These are phyloP conservation scores for Hypomontagnella monticulosa DNA, from an alignment of 495 filamentous ascomycete genomes.

Conservation along the genomic window DNA sequence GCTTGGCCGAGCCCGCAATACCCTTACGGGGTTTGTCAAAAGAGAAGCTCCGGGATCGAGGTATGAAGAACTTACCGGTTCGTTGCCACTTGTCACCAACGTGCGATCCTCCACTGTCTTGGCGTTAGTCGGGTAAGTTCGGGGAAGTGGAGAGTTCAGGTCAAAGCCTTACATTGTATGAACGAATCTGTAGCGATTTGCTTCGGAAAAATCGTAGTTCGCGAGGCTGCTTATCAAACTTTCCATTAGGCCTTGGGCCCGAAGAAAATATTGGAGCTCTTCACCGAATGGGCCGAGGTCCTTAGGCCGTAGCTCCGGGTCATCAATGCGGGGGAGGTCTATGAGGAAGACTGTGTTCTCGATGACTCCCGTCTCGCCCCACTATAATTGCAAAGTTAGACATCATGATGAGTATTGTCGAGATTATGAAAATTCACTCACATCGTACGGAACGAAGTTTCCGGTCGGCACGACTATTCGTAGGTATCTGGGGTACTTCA, in stretches of 20 bases:
- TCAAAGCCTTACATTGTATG: conserved; percentile 69
- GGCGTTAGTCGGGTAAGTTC: conserved; percentile 11
- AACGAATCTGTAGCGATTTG: conserved; percentile 75
- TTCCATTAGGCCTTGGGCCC: conserved; percentile 70
- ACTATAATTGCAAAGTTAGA: conserved; percentile 47
- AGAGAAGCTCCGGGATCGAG: not conserved
- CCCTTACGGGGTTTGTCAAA: conserved; percentile 40
- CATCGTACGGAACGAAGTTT: conserved; percentile 78
- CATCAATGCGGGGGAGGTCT: conserved; percentile 73
- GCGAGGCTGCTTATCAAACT: conserved; percentile 66
- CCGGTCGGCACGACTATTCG: conserved; percentile 83
- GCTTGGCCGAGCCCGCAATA: conserved; percentile 73
- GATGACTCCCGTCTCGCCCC: conserved; percentile 83
- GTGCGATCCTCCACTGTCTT: conserved; percentile 61
- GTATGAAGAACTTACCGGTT: conserved; percentile 60
- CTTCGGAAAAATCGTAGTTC: conserved; percentile 79
- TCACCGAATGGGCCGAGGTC: conserved; percentile 70
- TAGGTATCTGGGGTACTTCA: conserved; percentile 74
- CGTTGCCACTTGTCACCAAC: conserved; percentile 62
- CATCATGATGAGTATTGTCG: not conserved
- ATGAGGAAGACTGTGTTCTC: conserved; percentile 89
- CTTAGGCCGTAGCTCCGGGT: conserved; percentile 42
- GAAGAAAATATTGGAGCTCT: conserved; percentile 76
- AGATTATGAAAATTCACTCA: not conserved
- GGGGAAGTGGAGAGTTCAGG: not conserved